Percentiles rank a stretch among this genome's conserved stretches.
phyloP scores from a whole-genome alignment of 345 rosid species.

The Euphorbia peplus region DNA sequence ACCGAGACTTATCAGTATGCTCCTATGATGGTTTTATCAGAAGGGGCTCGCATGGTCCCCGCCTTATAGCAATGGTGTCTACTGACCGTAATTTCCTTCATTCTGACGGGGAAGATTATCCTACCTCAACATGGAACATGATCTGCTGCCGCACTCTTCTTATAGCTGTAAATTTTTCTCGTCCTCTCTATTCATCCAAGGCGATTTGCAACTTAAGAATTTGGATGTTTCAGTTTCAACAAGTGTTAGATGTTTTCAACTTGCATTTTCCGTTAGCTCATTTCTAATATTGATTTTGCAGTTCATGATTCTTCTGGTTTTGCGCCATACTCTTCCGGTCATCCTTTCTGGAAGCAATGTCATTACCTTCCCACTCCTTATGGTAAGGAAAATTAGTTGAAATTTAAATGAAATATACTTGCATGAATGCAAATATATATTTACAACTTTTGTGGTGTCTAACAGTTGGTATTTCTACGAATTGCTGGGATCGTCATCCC shows the following conservation, averaged over 20 bases:
- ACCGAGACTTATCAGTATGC: not conserved
- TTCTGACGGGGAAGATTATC: slow-evolving; percentile 44
- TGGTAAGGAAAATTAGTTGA: slow-evolving; percentile 32
- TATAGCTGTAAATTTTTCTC: slow-evolving; percentile 43
- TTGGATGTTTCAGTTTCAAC: too few relatives aligned
- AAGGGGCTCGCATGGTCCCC: slow-evolving; percentile 46
- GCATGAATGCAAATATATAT: not conserved
- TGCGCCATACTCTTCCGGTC: slow-evolving; percentile 72
- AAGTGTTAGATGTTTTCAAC: not conserved
- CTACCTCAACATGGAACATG: slow-evolving; percentile 53
- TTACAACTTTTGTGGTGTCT: not conserved
- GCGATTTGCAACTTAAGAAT: not conserved
- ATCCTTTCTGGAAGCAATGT: slow-evolving; percentile 41
- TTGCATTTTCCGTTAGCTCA: not conserved
- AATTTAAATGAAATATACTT: not conserved
- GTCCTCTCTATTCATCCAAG: not conserved
- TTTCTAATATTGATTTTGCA: slow-evolving; percentile 30
- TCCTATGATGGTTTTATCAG: slow-evolving; percentile 18
- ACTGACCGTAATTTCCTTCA: slow-evolving; percentile 45
- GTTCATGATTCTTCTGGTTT: slow-evolving; percentile 77
- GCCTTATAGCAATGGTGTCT: slow-evolving; percentile 66
- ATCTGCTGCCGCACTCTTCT: slow-evolving; percentile 61
- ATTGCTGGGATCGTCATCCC: slow-evolving; percentile 67
- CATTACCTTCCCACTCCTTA: slow-evolving; percentile 49
- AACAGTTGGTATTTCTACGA: slow-evolving; percentile 58